Base-by-base conservation (phyloP, 495 filamentous ascomycete genomes). In the Aspergillus leporis region DNA sequence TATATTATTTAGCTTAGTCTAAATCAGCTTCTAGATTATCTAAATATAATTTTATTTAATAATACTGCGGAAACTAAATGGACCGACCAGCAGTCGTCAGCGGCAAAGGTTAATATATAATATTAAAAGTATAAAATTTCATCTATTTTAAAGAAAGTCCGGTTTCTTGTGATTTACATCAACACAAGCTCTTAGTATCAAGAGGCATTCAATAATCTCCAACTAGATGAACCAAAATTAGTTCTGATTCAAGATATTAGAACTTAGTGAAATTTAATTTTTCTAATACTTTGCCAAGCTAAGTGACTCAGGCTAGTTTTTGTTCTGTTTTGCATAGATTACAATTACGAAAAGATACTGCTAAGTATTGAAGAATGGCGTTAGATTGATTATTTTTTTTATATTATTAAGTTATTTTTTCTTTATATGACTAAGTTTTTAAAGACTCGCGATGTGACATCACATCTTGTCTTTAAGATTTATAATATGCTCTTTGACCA, bases 1-100 rank as follows among this genome's bases (percentile, higher is more conserved):
- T 18, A 61, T 56, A 28, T 65, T 19, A 65, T 65, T 12, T 28
- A 65, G 14, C 52, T 61, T 5, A 59, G 36, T 47, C 43, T 65
- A 1, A 61, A 61, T 12, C n/a, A 61, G 38, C 59, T 65, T 51
- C 47, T 66, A 62, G 21, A 32, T n/a, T 7, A 14, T 51, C 18
- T 60, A 5, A 55, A 55, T 30, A 13, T 18, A 50, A 18, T 40
- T 32, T 22, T 19, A 31, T 12, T 31, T 55, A 41, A 58, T 36
- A 36, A 52, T 21, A n/a, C 25, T 4, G 50, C 25, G 3, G n/a
- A 36, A 36, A 36, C 18, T 31, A 21, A 36, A 36, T 52, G 12
- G 50, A 36, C 28, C 5, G 28, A 52, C 0, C 7, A 36, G 6
- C 13, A 36, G 16, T 49, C 19, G 3, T 25, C 5, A 28, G 1